Evolutionary conservation across 208 protist genomes (phyloP), one percentile per base, ranked within the genome.

Genomic region (Acanthamoeba culbertsoni): DNA sequence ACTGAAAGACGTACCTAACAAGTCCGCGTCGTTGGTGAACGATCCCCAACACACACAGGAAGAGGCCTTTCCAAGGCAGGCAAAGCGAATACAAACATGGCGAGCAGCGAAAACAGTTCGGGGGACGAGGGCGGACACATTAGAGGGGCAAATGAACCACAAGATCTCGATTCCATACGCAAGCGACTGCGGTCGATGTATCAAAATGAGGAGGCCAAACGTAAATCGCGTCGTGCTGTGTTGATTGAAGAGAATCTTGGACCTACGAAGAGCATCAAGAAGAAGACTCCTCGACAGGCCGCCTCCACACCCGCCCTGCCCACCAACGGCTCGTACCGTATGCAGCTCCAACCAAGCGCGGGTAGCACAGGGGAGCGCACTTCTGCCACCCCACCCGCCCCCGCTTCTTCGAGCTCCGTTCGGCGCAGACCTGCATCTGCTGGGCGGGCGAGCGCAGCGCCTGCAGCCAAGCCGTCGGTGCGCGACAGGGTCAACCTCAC

Each of bases 401-500:
- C 63, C n/a, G 12, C 63, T 7, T 18, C 63, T 18, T 12, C 63
- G 26, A 75, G 63, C 63, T 16, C 63, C 10, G 63, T 35, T 16
- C 35, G 28, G 14, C 28, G 63, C 23, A 14, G 63, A 43, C 20
- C n/a, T 31, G 26, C 8, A 8, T 8, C 14, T 35, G 28, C 20
- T 43, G 63, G 63, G 31, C 26, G 55, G 12, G 55, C 55, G 26
- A n/a, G 26, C 7, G 55, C 23, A 5, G 8, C 63, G 0, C 14
- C 63, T 35, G 43, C 10, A 26, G 33, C 63, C 0, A 10, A 16
- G 6, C 20, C 63, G 20, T 35, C 35, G 63, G 63, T 75, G 37
- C 63, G 63, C 63, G 63, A 75, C 63, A 75, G 63, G 63, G 63
- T 75, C 63, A 75, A 75, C 63, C 28, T 75, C 35, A 45, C 63